Percentiles rank a stretch among this genome's conserved stretches.
phyloP scores from a whole-genome alignment of 306 rosid genomes.

The Delonix regia region DNA sequence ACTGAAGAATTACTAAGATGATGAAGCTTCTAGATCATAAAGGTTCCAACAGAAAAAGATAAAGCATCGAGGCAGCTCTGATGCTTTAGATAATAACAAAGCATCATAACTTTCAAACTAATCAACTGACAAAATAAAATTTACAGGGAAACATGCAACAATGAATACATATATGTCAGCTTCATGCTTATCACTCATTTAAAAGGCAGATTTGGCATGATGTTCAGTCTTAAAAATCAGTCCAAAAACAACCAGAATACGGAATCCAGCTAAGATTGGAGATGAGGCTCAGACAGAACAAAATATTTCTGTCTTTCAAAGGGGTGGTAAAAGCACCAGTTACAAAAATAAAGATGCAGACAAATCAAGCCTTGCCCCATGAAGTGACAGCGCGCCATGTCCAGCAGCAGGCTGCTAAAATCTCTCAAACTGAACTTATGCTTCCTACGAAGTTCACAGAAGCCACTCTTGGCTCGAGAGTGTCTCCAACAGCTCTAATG shows the following conservation, averaged over 20 bases:
- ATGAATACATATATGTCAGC: not conserved
- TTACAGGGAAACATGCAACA: not conserved
- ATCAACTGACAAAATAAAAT: not conserved
- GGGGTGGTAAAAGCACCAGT: not conserved
- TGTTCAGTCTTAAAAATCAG: not conserved
- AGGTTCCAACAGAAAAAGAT: not conserved
- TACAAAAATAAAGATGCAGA: not conserved
- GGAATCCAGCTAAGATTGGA: not conserved
- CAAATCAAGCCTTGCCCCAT: not conserved
- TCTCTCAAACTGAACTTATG: not conserved
- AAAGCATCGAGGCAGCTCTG: not conserved
- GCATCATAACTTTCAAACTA: not conserved
- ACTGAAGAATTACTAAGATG: not conserved
- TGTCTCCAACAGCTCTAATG: not conserved
- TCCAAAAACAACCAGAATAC: not conserved
- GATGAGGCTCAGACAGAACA: not conserved
- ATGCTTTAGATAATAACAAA: not conserved
- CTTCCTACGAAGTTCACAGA: not conserved
- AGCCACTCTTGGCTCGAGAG: not conserved
- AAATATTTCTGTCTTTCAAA: not conserved
- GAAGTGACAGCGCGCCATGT: not conserved
- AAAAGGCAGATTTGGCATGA: not conserved
- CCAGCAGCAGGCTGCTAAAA: conserved; percentile 10
- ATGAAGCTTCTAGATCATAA: not conserved
- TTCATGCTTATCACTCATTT: not conserved